These are phyloP conservation scores for Purshia tridentata DNA, from an alignment of 306 rosid genomes.

Conservation along the genomic window DNA sequence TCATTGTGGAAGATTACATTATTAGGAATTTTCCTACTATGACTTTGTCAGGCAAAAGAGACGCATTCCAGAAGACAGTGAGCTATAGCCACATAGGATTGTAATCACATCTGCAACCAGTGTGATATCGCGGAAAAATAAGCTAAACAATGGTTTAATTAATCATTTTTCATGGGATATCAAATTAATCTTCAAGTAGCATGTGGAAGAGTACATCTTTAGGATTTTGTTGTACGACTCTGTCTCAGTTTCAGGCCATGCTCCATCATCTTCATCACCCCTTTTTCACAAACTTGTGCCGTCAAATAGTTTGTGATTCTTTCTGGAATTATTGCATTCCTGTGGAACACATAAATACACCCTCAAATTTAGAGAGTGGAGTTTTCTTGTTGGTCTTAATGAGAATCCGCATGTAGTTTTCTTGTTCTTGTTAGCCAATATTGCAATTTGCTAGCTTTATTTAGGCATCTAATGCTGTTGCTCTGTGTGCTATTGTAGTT, in stretches of 20 bases:
- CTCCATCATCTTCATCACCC: not conserved
- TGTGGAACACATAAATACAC: no score
- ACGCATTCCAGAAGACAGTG: not conserved
- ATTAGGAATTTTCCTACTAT: not conserved
- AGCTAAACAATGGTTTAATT: not conserved
- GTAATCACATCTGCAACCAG: not conserved
- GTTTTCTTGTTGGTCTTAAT: not conserved
- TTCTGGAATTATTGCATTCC: no score
- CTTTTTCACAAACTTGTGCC: not conserved
- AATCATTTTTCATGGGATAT: not conserved
- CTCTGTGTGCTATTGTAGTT: slow-evolving; percentile 45
- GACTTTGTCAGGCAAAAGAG: not conserved
- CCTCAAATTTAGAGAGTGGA: not conserved
- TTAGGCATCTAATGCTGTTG: slow-evolving; percentile 8
- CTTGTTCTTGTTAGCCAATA: slow-evolving; percentile 4
- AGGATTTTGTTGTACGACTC: not conserved
- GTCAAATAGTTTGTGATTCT: not conserved
- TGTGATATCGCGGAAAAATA: not conserved
- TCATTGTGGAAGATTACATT: not conserved
- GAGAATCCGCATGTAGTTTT: not conserved
- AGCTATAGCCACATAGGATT: not conserved
- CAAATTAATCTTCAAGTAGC: not conserved
- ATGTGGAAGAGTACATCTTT: not conserved
- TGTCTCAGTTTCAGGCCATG: not conserved
- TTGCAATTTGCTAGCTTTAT: slow-evolving; percentile 9